Conservation (phyloP, 2,329 filamentous ascomycete species). For the Remersonia thermophila region DNA sequence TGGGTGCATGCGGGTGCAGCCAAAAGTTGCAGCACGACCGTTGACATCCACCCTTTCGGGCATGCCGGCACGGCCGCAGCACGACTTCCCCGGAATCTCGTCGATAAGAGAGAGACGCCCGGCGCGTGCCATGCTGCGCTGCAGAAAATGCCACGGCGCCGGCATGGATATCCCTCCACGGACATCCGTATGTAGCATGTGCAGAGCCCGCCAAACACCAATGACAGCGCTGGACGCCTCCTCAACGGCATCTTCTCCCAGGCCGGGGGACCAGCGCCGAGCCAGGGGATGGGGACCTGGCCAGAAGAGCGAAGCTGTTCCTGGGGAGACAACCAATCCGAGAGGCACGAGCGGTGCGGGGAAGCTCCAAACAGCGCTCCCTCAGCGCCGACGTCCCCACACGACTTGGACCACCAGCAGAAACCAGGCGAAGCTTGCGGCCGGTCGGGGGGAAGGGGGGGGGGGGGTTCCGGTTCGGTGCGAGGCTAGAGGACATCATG, state of each 20-base stretch:
- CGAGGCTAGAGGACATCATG: constrained; percentile 10
- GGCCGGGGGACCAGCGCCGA: neutral
- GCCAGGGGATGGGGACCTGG: constrained; percentile 1
- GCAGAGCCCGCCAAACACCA: constrained; percentile 3
- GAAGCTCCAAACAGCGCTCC: constrained; percentile 2
- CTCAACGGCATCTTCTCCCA: neutral
- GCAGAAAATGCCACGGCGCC: neutral
- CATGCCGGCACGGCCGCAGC: neutral
- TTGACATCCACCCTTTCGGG: neutral
- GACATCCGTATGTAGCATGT: too few relatives aligned
- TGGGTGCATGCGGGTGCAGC: neutral
- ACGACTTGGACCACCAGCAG: constrained; percentile 6
- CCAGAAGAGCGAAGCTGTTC: neutral
- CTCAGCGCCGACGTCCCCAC: constrained; percentile 4
- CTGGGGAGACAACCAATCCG: constrained; percentile 8
- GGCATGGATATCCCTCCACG: too few relatives aligned
- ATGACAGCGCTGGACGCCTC: constrained; percentile 1
- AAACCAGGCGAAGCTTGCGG: constrained; percentile 8
- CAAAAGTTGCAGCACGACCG: neutral
- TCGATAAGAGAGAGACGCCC: neutral
- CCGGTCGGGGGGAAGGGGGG: constrained; percentile 4
- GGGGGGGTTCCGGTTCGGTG: neutral
- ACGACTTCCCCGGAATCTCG: neutral
- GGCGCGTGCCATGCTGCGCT: too few relatives aligned
- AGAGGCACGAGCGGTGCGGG: constrained; percentile 8